These are phyloP conservation scores for Malassezia globosa DNA, from an alignment of 1,284 basidiomycete species.

Conservation along the genomic window DNA sequence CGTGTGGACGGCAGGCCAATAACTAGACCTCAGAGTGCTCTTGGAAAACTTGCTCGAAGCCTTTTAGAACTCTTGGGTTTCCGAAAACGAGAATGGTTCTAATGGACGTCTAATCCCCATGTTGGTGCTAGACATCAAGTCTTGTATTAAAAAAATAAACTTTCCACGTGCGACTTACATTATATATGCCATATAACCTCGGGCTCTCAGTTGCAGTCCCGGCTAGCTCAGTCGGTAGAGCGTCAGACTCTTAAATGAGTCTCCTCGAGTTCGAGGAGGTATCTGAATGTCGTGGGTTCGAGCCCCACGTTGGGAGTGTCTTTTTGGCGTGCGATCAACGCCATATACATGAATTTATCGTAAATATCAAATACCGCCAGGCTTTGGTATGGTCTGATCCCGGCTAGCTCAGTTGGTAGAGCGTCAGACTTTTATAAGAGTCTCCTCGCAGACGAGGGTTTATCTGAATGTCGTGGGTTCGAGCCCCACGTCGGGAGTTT, in stretches of 20 bases:
- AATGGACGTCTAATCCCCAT: too few species aligned
- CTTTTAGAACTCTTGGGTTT: conserved; percentile 43
- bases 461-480: conserved; percentile 46
- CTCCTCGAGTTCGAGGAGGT: conserved; percentile 15
- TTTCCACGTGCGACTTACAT: too few species aligned
- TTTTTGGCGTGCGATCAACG: too few species aligned
- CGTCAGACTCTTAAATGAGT: conserved; percentile 44
- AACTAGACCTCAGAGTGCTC: conserved; percentile 24
- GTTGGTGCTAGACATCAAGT: too few species aligned
- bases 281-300: conserved; percentile 47
- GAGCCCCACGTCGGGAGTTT: conserved; percentile 41
- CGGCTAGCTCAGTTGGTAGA: conserved; percentile 48
- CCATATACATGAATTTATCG: too few species aligned
- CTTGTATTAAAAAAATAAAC: neutral
- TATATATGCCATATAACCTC: too few species aligned
- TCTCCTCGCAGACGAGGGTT: conserved; percentile 15
- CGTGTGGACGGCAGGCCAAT: conserved; percentile 42
- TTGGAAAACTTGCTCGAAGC: conserved; percentile 40
- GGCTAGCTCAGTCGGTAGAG: conserved; percentile 48
- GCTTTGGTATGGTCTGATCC: too few species aligned
- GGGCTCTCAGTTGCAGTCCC: too few species aligned
- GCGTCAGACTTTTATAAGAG: conserved; percentile 45
- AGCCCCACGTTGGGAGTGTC: conserved; percentile 40
- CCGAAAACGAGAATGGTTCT: conserved; percentile 27
- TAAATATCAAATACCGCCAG: too few species aligned